Conservation (phyloP, 2,329 filamentous ascomycete species). For the Colletotrichum eleusines region DNA sequence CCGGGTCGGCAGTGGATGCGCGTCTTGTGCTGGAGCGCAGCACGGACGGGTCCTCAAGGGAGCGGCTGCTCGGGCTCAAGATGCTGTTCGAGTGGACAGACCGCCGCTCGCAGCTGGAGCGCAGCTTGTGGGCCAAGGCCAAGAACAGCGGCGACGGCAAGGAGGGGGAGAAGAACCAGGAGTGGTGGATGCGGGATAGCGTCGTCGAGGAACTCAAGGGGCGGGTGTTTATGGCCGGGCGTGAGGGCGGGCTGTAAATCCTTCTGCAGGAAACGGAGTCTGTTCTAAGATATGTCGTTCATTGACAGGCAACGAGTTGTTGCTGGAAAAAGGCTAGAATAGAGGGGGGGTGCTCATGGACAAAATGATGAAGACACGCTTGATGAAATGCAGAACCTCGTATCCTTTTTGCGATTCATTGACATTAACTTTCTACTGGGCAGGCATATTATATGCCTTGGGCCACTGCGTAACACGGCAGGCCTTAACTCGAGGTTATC, state of each 20-base stretch:
- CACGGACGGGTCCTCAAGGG: conserved; percentile 55
- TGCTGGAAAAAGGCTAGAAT: not conserved
- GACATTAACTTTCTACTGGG: too few relatives aligned
- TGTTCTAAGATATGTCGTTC: not conserved
- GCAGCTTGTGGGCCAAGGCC: conserved; percentile 42
- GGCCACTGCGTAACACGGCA: not conserved
- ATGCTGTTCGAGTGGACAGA: conserved; percentile 70
- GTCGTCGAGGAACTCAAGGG: conserved; percentile 68
- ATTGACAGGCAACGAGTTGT: not conserved
- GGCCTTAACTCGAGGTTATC: not conserved
- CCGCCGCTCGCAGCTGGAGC: conserved; percentile 54
- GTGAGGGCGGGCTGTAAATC: conserved; percentile 47
- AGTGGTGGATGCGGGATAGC: conserved; percentile 68
- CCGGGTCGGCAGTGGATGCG: conserved; percentile 71
- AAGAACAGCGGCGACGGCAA: conserved; percentile 15
- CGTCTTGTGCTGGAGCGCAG: conserved; percentile 74
- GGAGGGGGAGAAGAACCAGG: conserved; percentile 50
- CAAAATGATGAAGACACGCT: conserved; percentile 21
- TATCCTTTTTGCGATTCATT: not conserved
- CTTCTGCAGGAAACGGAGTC: not conserved
- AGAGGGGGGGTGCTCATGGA: not conserved
- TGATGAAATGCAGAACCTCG: not conserved
- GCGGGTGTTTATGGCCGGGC: conserved; percentile 63
- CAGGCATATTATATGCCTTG: not conserved
- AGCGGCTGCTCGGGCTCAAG: conserved; percentile 61